These are phyloP conservation scores for Phialocephala subalpina DNA, from an alignment of 2,329 filamentous ascomycete genomes.

Conservation along the genomic window DNA sequence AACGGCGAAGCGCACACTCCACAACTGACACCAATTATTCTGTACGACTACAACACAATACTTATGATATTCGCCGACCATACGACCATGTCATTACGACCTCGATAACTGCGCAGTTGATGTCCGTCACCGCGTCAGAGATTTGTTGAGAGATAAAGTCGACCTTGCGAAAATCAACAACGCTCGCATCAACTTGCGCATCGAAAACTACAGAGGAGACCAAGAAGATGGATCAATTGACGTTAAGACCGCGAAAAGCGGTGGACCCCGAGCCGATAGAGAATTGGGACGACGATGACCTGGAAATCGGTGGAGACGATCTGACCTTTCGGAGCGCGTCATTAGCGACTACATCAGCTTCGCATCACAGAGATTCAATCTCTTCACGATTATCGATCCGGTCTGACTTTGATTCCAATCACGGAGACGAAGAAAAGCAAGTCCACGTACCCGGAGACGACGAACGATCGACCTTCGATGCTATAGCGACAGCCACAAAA, in stretches of 20 bases:
- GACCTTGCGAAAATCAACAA: constrained; percentile 15
- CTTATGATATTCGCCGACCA: constrained; percentile 21
- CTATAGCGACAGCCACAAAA: constrained; percentile 85
- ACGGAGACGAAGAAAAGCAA: constrained; percentile 87
- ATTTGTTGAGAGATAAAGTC: constrained; percentile 21
- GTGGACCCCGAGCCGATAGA: constrained; percentile 69
- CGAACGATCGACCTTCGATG: constrained; percentile 82
- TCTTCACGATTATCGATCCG: constrained; percentile 85
- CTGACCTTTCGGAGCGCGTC: constrained; percentile 61
- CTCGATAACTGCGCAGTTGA: constrained; percentile 33
- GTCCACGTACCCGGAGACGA: constrained; percentile 86
- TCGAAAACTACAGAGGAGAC: neutral
- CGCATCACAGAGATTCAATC: constrained; percentile 74
- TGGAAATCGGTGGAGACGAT: constrained; percentile 74
- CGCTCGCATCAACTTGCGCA: neutral
- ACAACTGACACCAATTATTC: constrained; percentile 14
- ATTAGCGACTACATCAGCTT: constrained; percentile 51
- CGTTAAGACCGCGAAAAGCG: constrained; percentile 42
- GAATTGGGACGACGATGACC: constrained; percentile 82
- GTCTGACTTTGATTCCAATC: constrained; percentile 80
- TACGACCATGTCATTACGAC: constrained; percentile 39
- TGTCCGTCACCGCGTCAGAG: constrained; percentile 28
- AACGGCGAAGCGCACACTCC: constrained; percentile 6
- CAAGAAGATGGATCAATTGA: constrained; percentile 42
- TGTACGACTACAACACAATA: constrained; percentile 36